phyloP scores from a whole-genome alignment of 345 rosid genomes.

The Bruguiera sexangula region DNA sequence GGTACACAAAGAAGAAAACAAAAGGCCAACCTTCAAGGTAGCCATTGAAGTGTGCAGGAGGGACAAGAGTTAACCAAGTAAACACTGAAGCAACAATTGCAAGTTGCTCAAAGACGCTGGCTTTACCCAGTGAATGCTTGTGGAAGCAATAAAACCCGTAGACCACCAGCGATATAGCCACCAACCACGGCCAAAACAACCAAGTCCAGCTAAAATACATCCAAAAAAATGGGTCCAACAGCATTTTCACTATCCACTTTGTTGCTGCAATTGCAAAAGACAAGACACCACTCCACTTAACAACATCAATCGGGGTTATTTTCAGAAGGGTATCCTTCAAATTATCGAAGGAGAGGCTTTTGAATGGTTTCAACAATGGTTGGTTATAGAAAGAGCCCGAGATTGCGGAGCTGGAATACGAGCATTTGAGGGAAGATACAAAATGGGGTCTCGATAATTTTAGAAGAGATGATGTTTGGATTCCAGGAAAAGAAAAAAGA shows the following conservation, averaged over 20 bases:
- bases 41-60: slow-evolving; percentile 79
- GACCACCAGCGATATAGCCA: slow-evolving; percentile 52
- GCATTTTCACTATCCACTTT: slow-evolving; percentile 51
- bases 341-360: slow-evolving; percentile 39
- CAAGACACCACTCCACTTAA: slow-evolving; percentile 54
- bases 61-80: slow-evolving; percentile 83
- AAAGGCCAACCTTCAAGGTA: slow-evolving; percentile 89
- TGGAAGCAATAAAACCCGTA: slow-evolving; percentile 61
- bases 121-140: slow-evolving; percentile 59
- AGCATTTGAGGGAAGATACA: slow-evolving; percentile 41
- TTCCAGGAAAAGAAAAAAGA: slow-evolving; percentile 18
- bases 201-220: slow-evolving; percentile 91
- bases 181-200: slow-evolving; percentile 92
- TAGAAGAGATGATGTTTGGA: background rate
- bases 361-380: slow-evolving; percentile 42
- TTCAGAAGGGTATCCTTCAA: slow-evolving; percentile 34
- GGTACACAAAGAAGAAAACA: slow-evolving; percentile 80
- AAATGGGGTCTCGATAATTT: slow-evolving; percentile 27
- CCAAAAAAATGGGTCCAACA: slow-evolving; percentile 75
- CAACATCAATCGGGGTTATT: slow-evolving; percentile 47
- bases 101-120: slow-evolving; percentile 70
- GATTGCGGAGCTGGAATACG: slow-evolving; percentile 41
- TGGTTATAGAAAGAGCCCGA: slow-evolving; percentile 29
- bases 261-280: slow-evolving; percentile 52
- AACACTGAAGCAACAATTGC: slow-evolving; percentile 62